Percentiles rank a stretch among this genome's conserved stretches.
Evolutionary conservation across 2,329 filamentous ascomycete genomes (phyloP).

Genomic region (Plectosphaerella sp.): DNA sequence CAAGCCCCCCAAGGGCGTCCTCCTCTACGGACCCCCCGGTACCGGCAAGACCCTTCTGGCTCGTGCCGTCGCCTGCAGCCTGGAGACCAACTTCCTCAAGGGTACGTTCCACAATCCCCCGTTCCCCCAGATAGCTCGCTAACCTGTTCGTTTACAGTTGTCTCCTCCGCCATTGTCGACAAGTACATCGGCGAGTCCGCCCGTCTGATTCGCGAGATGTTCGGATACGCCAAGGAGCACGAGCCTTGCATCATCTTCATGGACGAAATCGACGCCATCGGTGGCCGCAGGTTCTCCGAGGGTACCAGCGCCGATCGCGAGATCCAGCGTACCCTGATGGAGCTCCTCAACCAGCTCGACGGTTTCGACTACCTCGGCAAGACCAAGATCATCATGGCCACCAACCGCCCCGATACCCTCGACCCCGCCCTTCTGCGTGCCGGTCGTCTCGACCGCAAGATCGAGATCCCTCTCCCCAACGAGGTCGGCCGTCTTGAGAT

Average conservation of each 20-base stretch:
- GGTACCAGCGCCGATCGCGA: slow-evolving; percentile 96
- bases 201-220: slow-evolving; percentile 97
- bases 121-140: neutral
- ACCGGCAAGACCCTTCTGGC: slow-evolving; percentile 96
- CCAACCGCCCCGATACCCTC: slow-evolving; percentile 93
- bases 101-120: slow-evolving; percentile 56
- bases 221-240: slow-evolving; percentile 98
- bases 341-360: slow-evolving; percentile 95
- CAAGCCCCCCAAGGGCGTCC: slow-evolving; percentile 95
- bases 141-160: slow-evolving; percentile 52
- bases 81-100: slow-evolving; percentile 98
- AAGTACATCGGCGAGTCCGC: slow-evolving; percentile 99
- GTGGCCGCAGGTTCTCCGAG: slow-evolving; percentile 92
- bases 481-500: slow-evolving; percentile 96
- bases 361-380: slow-evolving; percentile 99
- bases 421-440: slow-evolving; percentile 90
- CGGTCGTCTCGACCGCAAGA: slow-evolving; percentile 92
- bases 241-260: slow-evolving; percentile 99
- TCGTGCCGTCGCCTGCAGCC: slow-evolving; percentile 87
- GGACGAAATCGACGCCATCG: slow-evolving; percentile 99
- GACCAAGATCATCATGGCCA: slow-evolving; percentile 99
- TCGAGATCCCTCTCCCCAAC: slow-evolving; percentile 95
- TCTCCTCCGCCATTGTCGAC: slow-evolving; percentile 97
- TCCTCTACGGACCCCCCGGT: slow-evolving; percentile 92
- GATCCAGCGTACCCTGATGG: slow-evolving; percentile 98